A percentile compares a stretch with the other conserved stretches of the same genome.
Evolutionary conservation across 805 yeast genomes (phyloP).

Genomic region (Lachancea waltii): DNA sequence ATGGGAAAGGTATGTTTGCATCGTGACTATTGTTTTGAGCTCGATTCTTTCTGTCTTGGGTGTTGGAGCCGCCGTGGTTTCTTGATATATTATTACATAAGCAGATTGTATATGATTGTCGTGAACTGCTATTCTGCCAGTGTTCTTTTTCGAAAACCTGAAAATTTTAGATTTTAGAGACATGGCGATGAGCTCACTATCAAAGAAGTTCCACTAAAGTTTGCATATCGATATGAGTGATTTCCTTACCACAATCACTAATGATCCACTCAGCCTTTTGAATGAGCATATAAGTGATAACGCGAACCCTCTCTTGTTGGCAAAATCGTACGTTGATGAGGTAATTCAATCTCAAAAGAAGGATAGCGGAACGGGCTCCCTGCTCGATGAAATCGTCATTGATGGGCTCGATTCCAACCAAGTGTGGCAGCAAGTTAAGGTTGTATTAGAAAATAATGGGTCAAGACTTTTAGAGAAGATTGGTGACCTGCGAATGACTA

Average conservation of each 20-base stretch:
- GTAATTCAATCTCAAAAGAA: constrained; percentile 20
- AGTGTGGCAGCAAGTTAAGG: constrained; percentile 88
- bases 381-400: constrained; percentile 71
- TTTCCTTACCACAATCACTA: constrained; percentile 16
- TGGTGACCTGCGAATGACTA: constrained; percentile 38
- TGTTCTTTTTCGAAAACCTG: constrained; percentile 2
- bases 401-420: constrained; percentile 88
- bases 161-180: constrained; percentile 3
- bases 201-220: not conserved
- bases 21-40: constrained; percentile 41
- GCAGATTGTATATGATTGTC: too few species aligned
- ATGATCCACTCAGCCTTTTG: constrained; percentile 20
- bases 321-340: constrained; percentile 24
- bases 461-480: constrained; percentile 56
- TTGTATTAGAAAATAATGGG: constrained; percentile 73
- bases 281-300: constrained; percentile 14
- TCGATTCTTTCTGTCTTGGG: constrained; percentile 49
- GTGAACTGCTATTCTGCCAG: too few species aligned
- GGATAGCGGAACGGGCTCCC: constrained; percentile 36
- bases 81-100: constrained; percentile 15
- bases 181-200: constrained; percentile 12
- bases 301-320: constrained; percentile 20
- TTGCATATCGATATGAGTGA: constrained; percentile 11
- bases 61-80: constrained; percentile 45
- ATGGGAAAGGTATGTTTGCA: constrained; percentile 37